Conservation (phyloP, 2,329 filamentous ascomycete genomes). For the Penicillium sp. region DNA sequence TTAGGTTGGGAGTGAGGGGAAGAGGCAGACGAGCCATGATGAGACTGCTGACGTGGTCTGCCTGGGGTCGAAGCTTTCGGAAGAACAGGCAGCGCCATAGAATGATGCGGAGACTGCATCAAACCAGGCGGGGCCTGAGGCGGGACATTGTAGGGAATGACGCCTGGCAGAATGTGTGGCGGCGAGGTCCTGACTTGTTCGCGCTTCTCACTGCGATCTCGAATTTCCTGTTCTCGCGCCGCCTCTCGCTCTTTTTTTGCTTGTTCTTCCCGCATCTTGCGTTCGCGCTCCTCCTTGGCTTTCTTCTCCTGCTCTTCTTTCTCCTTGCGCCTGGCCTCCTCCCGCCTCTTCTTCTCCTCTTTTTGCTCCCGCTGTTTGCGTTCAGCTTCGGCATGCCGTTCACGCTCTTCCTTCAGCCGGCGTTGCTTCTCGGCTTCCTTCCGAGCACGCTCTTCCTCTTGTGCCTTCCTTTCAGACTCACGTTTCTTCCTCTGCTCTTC, state of each 20-base stretch:
- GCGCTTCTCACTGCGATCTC: constrained; percentile 30
- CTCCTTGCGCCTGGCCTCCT: constrained; percentile 71
- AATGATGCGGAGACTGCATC: constrained; percentile 73
- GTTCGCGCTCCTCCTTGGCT: constrained; percentile 61
- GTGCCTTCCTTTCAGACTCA: constrained; percentile 83
- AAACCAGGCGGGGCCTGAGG: constrained; percentile 49
- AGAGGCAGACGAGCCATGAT: constrained; percentile 67
- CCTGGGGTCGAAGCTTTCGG: constrained; percentile 79
- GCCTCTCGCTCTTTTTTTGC: constrained; percentile 58
- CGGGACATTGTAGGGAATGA: constrained; percentile 52
- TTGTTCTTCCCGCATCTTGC: constrained; percentile 44
- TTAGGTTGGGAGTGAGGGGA: constrained; percentile 56
- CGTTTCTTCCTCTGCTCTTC: constrained; percentile 91
- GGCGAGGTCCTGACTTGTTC: constrained; percentile 50
- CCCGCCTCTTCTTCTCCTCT: constrained; percentile 74
- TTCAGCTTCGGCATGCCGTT: constrained; percentile 79
- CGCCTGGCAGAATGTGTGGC: constrained; percentile 55
- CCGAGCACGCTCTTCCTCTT: constrained; percentile 78
- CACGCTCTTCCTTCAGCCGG: constrained; percentile 76
- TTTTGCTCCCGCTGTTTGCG: constrained; percentile 76
- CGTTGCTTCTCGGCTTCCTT: constrained; percentile 83
- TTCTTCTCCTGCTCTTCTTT: constrained; percentile 60
- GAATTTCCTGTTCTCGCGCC: constrained; percentile 49
- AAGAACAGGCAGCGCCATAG: constrained; percentile 73
- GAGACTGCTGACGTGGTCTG: constrained; percentile 70